These are phyloP conservation scores for Nematodospora valgi DNA, from an alignment of 805 yeast genomes.

Conservation along the genomic window DNA sequence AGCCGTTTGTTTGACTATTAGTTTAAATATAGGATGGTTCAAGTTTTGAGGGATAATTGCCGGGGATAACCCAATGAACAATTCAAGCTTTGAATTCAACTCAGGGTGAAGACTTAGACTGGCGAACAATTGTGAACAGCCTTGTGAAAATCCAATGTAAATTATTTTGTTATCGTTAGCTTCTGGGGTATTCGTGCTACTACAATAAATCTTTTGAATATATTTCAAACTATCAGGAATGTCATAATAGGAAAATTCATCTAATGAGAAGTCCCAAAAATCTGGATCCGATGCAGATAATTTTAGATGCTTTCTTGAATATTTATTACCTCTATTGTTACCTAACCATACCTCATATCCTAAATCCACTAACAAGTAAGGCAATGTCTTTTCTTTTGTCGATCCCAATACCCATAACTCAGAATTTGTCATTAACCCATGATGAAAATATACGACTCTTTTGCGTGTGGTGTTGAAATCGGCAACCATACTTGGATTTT, in stretches of 20 bases:
- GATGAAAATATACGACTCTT: conserved; percentile 29
- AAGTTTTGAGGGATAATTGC: conserved; percentile 25
- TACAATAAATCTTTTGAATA: conserved; percentile 16
- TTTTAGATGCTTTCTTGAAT: conserved; percentile 28
- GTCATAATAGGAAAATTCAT: conserved; percentile 29
- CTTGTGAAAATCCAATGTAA: conserved; percentile 30
- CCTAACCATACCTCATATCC: conserved; percentile 27
- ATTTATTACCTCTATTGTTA: conserved; percentile 26
- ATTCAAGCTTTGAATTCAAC: conserved; percentile 17
- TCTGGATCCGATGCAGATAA: conserved; percentile 19
- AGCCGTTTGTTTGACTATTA: conserved; percentile 24
- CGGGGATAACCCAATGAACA: conserved; percentile 29
- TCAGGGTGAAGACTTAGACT: conserved; percentile 24
- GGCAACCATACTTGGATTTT: conserved; percentile 8
- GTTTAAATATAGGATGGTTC: conserved; percentile 20
- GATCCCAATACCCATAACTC: conserved; percentile 35
- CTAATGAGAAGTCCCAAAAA: conserved; percentile 31
- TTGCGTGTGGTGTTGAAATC: no score
- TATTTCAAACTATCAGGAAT: conserved; percentile 25
- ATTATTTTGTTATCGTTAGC: conserved; percentile 16
- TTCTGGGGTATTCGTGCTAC: neutral
- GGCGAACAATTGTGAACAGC: conserved; percentile 31
- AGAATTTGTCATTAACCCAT: conserved; percentile 28
- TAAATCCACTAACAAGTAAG: conserved; percentile 18
- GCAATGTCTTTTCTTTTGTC: conserved; percentile 19